Percentiles rank a stretch among this genome's conserved stretches.
These are phyloP conservation scores for Sorghum bicolor DNA, from an alignment of 176 grass and related monocot species.

Conservation along the genomic window DNA sequence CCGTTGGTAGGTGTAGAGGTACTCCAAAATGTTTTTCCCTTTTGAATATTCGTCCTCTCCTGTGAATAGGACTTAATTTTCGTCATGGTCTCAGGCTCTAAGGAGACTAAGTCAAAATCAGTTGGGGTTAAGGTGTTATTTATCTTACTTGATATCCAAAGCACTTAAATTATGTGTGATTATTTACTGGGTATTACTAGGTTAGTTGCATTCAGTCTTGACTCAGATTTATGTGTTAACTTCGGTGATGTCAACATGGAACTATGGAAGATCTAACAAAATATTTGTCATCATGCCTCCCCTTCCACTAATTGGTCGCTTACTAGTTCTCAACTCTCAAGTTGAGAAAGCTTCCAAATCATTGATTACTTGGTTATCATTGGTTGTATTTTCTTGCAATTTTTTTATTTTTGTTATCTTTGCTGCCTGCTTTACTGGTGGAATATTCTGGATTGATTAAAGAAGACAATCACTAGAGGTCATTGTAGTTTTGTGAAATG, in stretches of 20 bases:
- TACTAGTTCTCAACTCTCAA: neutral
- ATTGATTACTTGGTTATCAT: neutral
- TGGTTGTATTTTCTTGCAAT: neutral
- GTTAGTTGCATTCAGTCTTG: neutral
- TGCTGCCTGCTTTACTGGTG: neutral
- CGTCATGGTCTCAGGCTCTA: conserved; percentile 6
- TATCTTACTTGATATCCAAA: conserved; percentile 12
- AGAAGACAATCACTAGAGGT: neutral
- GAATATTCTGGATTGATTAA: neutral
- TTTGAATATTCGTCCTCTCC: neutral
- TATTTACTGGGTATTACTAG: conserved; percentile 9
- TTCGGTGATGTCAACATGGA: neutral
- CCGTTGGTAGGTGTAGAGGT: no score
- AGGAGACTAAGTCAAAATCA: neutral
- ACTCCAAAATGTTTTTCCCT: neutral
- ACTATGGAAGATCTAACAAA: neutral
- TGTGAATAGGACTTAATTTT: neutral
- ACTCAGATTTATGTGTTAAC: neutral
- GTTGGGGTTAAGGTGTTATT: neutral
- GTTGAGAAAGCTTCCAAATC: neutral
- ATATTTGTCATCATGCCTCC: neutral
- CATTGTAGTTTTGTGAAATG: conserved; percentile 12
- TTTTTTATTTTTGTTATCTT: neutral
- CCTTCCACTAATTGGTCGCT: neutral
- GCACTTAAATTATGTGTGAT: neutral